phyloP scores from a whole-genome alignment of 2,329 filamentous ascomycete species.

The Colletotrichum chrysophilum region DNA sequence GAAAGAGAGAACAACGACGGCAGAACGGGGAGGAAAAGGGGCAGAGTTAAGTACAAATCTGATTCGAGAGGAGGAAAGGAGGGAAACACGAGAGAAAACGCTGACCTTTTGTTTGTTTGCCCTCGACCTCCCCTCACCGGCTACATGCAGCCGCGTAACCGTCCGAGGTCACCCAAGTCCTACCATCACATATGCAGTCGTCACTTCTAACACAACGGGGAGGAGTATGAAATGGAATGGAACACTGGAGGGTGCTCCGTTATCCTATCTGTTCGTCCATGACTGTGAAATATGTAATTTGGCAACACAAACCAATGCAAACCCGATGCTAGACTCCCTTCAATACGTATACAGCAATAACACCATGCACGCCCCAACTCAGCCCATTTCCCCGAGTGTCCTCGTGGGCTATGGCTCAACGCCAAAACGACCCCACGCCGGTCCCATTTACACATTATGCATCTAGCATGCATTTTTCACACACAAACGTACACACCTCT shows the following conservation, averaged over 20 bases:
- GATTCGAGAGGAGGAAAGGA: neutral
- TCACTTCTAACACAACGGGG: neutral
- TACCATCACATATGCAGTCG: neutral
- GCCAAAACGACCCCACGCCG: neutral
- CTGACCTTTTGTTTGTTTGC: neutral
- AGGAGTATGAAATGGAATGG: neutral
- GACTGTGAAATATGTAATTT: neutral
- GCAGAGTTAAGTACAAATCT: neutral
- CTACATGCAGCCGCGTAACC: neutral
- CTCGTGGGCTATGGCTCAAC: neutral
- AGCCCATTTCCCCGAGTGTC: neutral
- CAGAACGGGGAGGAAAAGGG: neutral
- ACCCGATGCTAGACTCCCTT: neutral
- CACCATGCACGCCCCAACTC: slow-evolving; percentile 5
- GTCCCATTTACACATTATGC: slow-evolving; percentile 16
- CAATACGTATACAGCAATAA: slow-evolving; percentile 6
- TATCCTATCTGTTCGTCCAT: neutral
- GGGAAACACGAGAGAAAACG: neutral
- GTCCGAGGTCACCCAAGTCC: neutral
- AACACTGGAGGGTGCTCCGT: neutral
- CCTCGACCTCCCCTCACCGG: neutral
- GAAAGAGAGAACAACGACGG: neutral
- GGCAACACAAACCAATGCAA: slow-evolving; percentile 1
- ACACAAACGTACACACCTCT: neutral
- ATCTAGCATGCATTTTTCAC: neutral